Base-by-base conservation (phyloP, 768 basidiomycete species). In the Mycena capillaripes region DNA sequence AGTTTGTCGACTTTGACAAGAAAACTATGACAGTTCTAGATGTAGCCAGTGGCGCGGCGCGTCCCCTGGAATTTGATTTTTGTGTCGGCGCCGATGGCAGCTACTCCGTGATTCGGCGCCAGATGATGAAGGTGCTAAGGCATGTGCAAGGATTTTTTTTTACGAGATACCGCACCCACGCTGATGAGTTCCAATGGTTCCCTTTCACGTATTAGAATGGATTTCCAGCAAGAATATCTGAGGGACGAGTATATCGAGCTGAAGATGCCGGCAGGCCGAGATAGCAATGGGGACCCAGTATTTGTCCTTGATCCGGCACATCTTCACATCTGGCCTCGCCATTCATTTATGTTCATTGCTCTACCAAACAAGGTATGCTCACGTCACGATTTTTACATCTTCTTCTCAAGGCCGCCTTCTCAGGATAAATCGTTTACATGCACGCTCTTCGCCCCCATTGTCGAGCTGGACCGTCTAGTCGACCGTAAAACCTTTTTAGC, bases 321-420 rank as follows among this genome's bases (percentile, higher is more conserved):
- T 83, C 92, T 99, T 76, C 97, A 99, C 85, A 98, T 99, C 78
- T 99, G 97, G 97, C 98, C 97, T 75, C 93, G 97, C 80, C 95
- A 97, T 82, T 95, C 96, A 56, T 99, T 99, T 88, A 99, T 99
- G 97, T 90, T 99, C 78, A 98, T 99, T 78, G 97, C 96, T 25
- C 91, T 99, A 68, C 97, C 97, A 76, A 99, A 99, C 87, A 93
- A 95, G 89, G 97, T 97, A 84, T 84, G 85, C 79, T 70, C 62
- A 69, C 70, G 70, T 78, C 63, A 73, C 75, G 61, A 77, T 59
- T 58, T 50, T 56, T 67, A 66, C 70, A 74, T 66, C 44, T 70
- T 78, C 75, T 71, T 78, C 73, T 71, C 75, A 53, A 64, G 70
- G 66, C 63, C 80, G 78, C 78, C 23, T 78, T 81, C 42, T 44